Base-by-base conservation (phyloP, 441 rosid species). In the Gossypium gossypioides region DNA sequence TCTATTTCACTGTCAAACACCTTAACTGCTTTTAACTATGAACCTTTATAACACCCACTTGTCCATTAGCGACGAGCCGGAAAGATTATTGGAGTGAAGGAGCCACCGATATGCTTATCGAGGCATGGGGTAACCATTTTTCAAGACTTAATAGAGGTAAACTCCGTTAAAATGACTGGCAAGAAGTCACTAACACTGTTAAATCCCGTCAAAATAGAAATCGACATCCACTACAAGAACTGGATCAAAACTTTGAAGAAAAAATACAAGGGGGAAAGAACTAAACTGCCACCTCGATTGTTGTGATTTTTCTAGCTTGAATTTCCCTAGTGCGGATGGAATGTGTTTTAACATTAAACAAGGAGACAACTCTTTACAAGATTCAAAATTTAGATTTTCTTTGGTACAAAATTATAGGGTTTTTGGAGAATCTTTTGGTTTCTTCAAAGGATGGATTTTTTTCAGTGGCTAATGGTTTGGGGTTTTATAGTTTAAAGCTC, bases 291-390 rank as follows among this genome's bases (percentile, higher is more conserved):
- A 86, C 68, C 98, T 79, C 55, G 83, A 55, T 95, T 84, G 72
- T 85, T 83, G 73, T 88, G 96, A 85, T 81, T 91, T 92, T 10
- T 95, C 99, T 86, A 95, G 91, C 93, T 95, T 95, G 95, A 95
- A 89, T 73, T 95, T 95, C 25, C 96, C 99, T 2, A 94, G 95
- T 22, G 97, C 87, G 18, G 97, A 89, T 8, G 97, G 97, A 71
- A 76, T 85, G 72, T 95, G 78, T 57, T 87, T 87, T 78, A 79
- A 71, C 77, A 61, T 79, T 74, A 51, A 16, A 34, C 6, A 18
- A 55, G n/a, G 3, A 32, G 10, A 29, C 32, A 29, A 21, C 29
- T 59, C 19, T 51, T 46, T 3, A 25, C 3, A 56, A 61, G 46
- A 61, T 9, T 34, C 48, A 61, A 2, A 34, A 15, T 18, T 32